Conservation (phyloP, 345 rosid species). For the Theobroma cacao region DNA sequence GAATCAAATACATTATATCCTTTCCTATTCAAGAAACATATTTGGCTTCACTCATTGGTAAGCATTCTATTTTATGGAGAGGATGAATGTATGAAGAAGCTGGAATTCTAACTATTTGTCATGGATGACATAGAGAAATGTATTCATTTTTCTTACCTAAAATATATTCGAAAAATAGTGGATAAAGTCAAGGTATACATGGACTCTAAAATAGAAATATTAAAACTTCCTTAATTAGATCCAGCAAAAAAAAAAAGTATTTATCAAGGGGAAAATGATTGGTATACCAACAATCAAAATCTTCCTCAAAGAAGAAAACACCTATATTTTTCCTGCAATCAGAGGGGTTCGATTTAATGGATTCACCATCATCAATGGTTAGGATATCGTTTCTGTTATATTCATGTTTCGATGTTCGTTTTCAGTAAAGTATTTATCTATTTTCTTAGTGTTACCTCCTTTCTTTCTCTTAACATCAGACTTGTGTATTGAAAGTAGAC, state of each 20-base stretch:
- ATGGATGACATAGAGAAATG: too few relatives aligned
- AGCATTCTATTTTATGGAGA: too few relatives aligned
- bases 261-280: background rate
- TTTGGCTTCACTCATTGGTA: too few relatives aligned
- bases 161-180: too few relatives aligned
- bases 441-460: background rate
- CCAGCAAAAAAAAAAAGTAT: background rate
- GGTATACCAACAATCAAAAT: too few relatives aligned
- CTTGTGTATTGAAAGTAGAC: background rate
- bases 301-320: background rate
- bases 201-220: background rate
- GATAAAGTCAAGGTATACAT: background rate
- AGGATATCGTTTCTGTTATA: background rate
- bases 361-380: background rate
- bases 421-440: too few relatives aligned
- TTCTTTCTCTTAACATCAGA: background rate
- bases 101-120: too few relatives aligned
- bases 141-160: too few relatives aligned
- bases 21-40: too few relatives aligned
- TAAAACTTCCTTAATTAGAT: background rate
- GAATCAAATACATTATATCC: too few relatives aligned
- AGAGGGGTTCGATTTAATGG: background rate
- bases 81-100: too few relatives aligned
- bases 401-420: too few relatives aligned
- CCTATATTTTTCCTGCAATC: background rate